A percentile compares a stretch with the other conserved stretches of the same genome.
Evolutionary conservation across 768 basidiomycete species (phyloP).

Genomic region (Agaricus sinodeliciosus): DNA sequence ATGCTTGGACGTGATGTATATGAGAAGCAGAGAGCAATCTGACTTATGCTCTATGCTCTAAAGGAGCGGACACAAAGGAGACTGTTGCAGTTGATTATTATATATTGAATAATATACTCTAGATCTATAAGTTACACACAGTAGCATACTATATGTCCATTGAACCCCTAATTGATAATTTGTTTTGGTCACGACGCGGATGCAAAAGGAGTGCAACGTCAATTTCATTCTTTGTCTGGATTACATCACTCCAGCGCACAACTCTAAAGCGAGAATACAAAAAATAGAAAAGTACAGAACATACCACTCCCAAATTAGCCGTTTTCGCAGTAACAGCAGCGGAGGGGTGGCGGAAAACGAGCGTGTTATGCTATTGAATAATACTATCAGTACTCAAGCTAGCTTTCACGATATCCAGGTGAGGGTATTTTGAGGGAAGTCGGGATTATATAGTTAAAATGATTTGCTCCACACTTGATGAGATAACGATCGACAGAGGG

Average conservation of each 20-base stretch:
- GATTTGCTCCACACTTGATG: constrained; percentile 2
- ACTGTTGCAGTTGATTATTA: background rate
- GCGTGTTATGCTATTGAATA: constrained; percentile 2
- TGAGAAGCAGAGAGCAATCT: too few species aligned
- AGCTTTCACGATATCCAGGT: background rate
- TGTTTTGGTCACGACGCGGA: background rate
- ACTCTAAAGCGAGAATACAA: constrained; percentile 2
- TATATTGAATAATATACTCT: background rate
- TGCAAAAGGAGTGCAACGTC: constrained; percentile 1
- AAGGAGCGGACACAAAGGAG: background rate
- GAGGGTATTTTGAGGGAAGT: background rate
- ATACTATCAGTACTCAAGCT: constrained; percentile 7
- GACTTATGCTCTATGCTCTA: too few species aligned
- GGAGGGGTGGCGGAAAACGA: background rate
- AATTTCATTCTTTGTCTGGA: constrained; percentile 9
- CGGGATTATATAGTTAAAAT: background rate
- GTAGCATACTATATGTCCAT: background rate
- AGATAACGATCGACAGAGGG: background rate
- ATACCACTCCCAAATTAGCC: constrained; percentile 5
- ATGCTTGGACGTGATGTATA: too few species aligned
- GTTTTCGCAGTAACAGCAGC: background rate
- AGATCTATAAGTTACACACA: background rate
- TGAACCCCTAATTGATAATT: background rate
- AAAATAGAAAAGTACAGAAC: constrained; percentile 2
- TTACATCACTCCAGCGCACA: constrained; percentile 1